Evolutionary conservation across 176 grass and related monocot species (phyloP), one percentile per base, ranked within the genome.

Genomic region (Thalia dealbata): DNA sequence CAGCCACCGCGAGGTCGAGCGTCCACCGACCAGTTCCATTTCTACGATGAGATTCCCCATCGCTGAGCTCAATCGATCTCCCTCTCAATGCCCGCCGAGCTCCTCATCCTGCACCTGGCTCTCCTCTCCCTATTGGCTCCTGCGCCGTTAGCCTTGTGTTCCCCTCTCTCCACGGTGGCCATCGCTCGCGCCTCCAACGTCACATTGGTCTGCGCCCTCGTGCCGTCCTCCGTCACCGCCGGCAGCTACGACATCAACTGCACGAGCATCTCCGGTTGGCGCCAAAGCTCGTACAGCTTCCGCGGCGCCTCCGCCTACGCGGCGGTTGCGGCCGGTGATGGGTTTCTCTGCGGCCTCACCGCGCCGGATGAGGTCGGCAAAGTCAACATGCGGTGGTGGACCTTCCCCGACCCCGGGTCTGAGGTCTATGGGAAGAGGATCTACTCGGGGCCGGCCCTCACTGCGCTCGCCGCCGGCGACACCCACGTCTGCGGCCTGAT

Each of bases 301-400:
- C 2, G 25, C 23, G 8, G 25, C 22, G 48, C 24, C 23, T 14
- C 26, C 11, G 8, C 25, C 26, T 72, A 72, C 50, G 28, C 70
- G 12, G 45, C 48, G 15, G 24, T 72, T 5, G 69, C 46, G 5
- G 69, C 69, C 42, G 69, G 69, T 23, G 69, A 72, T 27, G 69
- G 46, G 9, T 72, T 72, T 45, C 45, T 72, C 24, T 72, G 69
- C 69, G 69, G 48, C 48, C 70, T 72, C 70, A 54, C 70, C 70
- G 24, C 25, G 3, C 67, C 70, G 13, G 24, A 11, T 2, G 50
- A 52, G 7, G 70, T 14, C 18, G 44, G 25, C 23, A 32, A n/a
- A 14, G 70, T 24, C 23, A 72, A 23, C 26, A 72, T 72, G 70
- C 24, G 23, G 48, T 72, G 70, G 70, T 72, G 70, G 70, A 48